Evolutionary conservation across 2,329 filamentous ascomycete genomes (phyloP), one percentile per base, ranked within the genome.

Genomic region (Tolypocladium capitatum): DNA sequence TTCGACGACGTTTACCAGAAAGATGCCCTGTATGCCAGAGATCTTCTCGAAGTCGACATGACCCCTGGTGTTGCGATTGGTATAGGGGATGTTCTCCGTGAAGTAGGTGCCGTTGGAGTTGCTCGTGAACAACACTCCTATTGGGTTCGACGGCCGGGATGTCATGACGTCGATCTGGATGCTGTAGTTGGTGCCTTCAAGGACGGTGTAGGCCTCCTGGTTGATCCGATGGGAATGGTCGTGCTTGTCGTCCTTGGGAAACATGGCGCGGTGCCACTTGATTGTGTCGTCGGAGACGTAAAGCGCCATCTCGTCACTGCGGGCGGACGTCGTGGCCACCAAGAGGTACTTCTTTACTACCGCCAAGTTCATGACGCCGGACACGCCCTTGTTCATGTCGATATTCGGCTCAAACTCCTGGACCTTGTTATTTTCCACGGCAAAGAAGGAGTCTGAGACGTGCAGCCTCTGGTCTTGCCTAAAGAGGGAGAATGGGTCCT

Each of bases 61-160:
- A 3, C 88, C 89, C 28, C 69, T 67, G 10, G 63, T 57, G 58
- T 91, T 85, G 57, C 90, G 84, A 64, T 98, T 97, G 32, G 91
- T 96, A 63, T 96, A 84, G 50, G 94, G 86, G 48, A 91, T 77
- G 58, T 95, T 97, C 59, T 84, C 82, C 2, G 86, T 92, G 63
- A 97, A 98, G 65, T 91, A 96, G 2, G 89, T 96, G 51, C 92
- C 92, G 61, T 97, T 94, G 31, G 90, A 97, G 63, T 98, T 98
- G 62, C 91, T 97, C 6, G 89, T 94, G 60, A 96, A 91, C 48
- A 98, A 73, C 11, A 85, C 81, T 32, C 92, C 94, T 78, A 95
- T 91, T 0, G 84, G 78, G 34, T 76, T 78, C 1, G 74, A 76
- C 13, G 75, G 75, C 41, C 70, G 71, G 35, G 72, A 72, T 1